Percentiles rank a stretch among this genome's conserved stretches.
These are phyloP conservation scores for Alternaria atra DNA, from an alignment of 2,329 filamentous ascomycete genomes.

Conservation along the genomic window DNA sequence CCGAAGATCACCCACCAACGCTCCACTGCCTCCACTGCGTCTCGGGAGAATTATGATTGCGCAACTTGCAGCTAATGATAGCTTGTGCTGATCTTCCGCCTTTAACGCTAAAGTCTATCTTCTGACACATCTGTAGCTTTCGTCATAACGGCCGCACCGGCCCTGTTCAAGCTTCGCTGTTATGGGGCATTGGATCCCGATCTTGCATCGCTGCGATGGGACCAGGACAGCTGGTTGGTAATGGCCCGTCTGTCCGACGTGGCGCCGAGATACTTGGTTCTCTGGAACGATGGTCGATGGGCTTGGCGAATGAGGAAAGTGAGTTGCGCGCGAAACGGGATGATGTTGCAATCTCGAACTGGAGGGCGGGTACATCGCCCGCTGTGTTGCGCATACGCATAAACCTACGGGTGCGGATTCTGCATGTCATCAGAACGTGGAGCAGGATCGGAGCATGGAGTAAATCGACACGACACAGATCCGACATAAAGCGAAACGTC, in stretches of 20 bases:
- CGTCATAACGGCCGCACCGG: not conserved
- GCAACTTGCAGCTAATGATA: conserved; percentile 10
- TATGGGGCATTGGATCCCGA: conserved; percentile 7
- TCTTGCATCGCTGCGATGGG: not conserved
- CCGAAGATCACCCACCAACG: conserved; percentile 1
- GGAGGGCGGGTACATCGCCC: not conserved
- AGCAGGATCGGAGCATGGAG: not conserved
- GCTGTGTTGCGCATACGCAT: not conserved
- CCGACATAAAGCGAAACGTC: not conserved
- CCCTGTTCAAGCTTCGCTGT: not conserved
- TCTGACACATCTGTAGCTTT: conserved; percentile 8
- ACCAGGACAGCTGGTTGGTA: not conserved
- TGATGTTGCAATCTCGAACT: not conserved
- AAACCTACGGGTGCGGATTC: not conserved
- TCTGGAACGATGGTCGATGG: not conserved
- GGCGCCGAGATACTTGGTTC: conserved; percentile 10
- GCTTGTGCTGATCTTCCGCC: conserved; percentile 12
- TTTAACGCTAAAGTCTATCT: conserved; percentile 2
- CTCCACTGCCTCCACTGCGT: not conserved
- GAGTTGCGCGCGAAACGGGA: not conserved
- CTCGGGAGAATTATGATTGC: conserved; percentile 6
- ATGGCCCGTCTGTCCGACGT: conserved; percentile 10
- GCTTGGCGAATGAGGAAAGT: not conserved
- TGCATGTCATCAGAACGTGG: not conserved
- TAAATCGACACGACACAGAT: not conserved